Percentiles rank a stretch among this genome's conserved stretches.
phyloP scores from a whole-genome alignment of 179 eudicot species.

The Silene vulgaris region DNA sequence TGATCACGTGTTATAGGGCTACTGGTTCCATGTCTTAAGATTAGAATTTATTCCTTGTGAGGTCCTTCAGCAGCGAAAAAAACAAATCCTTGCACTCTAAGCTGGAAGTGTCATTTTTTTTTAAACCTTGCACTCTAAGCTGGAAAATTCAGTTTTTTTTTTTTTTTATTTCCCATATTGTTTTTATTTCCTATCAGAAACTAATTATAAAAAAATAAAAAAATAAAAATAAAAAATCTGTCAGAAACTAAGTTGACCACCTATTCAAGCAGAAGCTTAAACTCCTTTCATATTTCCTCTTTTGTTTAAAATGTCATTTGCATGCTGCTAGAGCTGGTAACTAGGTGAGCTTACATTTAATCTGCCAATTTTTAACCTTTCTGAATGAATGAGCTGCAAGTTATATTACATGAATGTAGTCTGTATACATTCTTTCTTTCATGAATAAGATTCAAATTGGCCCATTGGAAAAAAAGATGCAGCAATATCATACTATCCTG shows the following conservation, averaged over 20 bases:
- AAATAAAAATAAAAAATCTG: too few species aligned
- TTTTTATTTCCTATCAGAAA: too few species aligned
- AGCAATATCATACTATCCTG: background rate
- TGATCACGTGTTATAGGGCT: background rate
- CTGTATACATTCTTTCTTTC: conserved; percentile 5
- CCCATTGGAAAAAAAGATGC: background rate
- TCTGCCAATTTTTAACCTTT: background rate
- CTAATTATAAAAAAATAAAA: too few species aligned
- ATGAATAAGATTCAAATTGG: background rate
- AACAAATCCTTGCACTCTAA: background rate
- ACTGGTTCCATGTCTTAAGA: too few species aligned
- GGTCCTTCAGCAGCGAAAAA: background rate
- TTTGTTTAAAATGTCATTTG: background rate
- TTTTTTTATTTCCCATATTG: too few species aligned
- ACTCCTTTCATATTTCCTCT: conserved; percentile 2
- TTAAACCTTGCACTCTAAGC: too few species aligned
- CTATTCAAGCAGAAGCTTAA: background rate
- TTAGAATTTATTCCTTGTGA: too few species aligned
- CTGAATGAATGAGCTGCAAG: background rate
- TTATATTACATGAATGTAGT: background rate
- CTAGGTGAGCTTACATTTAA: background rate
- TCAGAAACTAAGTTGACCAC: too few species aligned
- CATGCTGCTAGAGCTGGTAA: background rate
- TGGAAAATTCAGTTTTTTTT: too few species aligned
- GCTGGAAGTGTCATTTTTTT: background rate